Base-by-base conservation (phyloP, 2,329 filamentous ascomycete genomes). In the Mollisia scopiformis region DNA sequence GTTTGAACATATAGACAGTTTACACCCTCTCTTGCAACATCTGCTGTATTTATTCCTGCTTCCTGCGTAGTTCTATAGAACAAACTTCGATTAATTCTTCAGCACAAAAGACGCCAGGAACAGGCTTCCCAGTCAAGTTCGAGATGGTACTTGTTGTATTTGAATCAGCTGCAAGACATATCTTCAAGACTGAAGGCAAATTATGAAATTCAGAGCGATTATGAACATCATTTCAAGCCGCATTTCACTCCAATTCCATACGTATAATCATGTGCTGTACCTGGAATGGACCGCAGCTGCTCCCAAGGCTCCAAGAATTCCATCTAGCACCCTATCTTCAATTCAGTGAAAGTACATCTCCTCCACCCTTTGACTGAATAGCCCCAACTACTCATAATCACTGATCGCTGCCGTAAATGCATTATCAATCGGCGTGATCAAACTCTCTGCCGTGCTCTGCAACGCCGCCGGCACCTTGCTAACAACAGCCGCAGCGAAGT, bases 81-180 rank as follows among this genome's bases (percentile, higher is more conserved):
- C 21, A 89, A 0, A 85, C 86, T 1, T 87, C 88, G 1, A 90
- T 68, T 83, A 90, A 88, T 73, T 90, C 87, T 0, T 87, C 87
- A 2, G 78, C 82, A 64, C 84, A 87, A 63, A 81, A 88, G 2
- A 89, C 68, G 0, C 86, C 84, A 0, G 78, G 78, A 11, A 13
- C 33, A 13, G 33, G 13, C 33, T 13, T 37, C 33, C 33, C 33
- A 5, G 33, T 37, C 4, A 37, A 37, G n/a, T 37, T 37, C 11
- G 76, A 78, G 14, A 88, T 71, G 1, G 89, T 81, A 3, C 76
- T 76, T 2, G 81, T 79, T 0, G 83, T 87, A 23, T 82, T 71
- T 0, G 84, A 78, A 51, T 85, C 79, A 1, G 87, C 80, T 5
- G 79, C 78, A 7, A 90, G 73, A 0, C 88, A n/a, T n/a, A n/a